phyloP scores from a whole-genome alignment of 352 stramenopile genomes.

The Pythium periplocum region DNA sequence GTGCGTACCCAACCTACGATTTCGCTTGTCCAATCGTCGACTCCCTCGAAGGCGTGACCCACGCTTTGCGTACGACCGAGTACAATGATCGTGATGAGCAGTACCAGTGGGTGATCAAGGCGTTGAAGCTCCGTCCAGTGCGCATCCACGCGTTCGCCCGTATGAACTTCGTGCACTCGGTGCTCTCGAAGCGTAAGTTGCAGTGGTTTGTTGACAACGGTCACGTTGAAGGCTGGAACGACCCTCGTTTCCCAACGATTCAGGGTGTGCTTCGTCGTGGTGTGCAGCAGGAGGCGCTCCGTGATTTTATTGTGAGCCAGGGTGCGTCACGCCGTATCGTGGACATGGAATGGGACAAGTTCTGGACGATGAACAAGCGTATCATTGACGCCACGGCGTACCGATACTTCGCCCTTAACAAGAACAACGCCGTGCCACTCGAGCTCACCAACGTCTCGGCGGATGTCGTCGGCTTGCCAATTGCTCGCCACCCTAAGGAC shows the following conservation, averaged over 20 bases:
- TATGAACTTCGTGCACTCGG: constrained; percentile 99
- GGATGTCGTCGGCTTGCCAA: constrained; percentile 57
- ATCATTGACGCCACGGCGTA: constrained; percentile 94
- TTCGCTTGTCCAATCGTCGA: constrained; percentile 99
- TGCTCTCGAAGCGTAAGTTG: constrained; percentile 99
- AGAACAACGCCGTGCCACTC: constrained; percentile 83
- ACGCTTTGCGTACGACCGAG: constrained; percentile 98
- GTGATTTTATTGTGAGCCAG: constrained; percentile 97
- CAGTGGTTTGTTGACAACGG: constrained; percentile 98
- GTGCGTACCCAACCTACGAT: constrained; percentile 99
- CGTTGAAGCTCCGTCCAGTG: constrained; percentile 80
- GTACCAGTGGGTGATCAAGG: constrained; percentile 94
- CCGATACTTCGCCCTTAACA: constrained; percentile 97
- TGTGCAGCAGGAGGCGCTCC: constrained; percentile 93
- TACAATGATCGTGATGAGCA: constrained; percentile 99
- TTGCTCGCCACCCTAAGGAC: constrained; percentile 80
- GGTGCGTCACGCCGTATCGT: constrained; percentile 95
- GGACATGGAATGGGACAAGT: constrained; percentile 99
- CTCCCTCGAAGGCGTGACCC: constrained; percentile 97
- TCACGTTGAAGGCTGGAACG: constrained; percentile 96
- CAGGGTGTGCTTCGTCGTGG: constrained; percentile 95
- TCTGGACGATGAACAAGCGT: constrained; percentile 99
- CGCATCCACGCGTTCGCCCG: constrained; percentile 95
- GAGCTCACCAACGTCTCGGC: constrained; percentile 74
- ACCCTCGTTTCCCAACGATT: constrained; percentile 98